phyloP scores from a whole-genome alignment of 176 grass and related monocot species.

The Oryza officinalis region DNA sequence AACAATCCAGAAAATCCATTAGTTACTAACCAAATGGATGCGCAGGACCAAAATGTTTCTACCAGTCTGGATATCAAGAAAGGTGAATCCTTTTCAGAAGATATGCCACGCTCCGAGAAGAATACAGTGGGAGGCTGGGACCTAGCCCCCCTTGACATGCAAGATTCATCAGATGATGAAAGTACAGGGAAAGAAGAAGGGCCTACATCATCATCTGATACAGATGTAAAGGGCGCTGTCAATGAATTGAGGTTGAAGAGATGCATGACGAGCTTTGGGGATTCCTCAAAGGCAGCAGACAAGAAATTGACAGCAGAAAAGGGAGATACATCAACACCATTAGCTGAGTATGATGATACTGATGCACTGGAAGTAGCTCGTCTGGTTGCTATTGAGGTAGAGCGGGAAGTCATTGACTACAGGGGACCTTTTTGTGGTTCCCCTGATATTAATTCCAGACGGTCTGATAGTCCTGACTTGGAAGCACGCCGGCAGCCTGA shows the following conservation, averaged over 20 bases:
- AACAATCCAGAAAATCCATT: constrained; percentile 24
- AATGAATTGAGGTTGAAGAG: constrained; percentile 39
- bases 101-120: constrained; percentile 16
- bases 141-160: constrained; percentile 18
- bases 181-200: constrained; percentile 44
- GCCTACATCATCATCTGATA: constrained; percentile 43
- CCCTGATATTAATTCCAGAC: constrained; percentile 61
- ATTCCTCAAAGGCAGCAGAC: constrained; percentile 53
- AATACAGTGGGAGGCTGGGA: constrained; percentile 24
- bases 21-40: constrained; percentile 1
- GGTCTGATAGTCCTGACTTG: constrained; percentile 41
- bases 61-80: constrained; percentile 26
- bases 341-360: constrained; percentile 55
- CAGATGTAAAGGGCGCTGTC: constrained; percentile 29
- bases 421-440: constrained; percentile 70
- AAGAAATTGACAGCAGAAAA: constrained; percentile 20
- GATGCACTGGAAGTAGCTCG: constrained; percentile 78
- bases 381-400: constrained; percentile 68
- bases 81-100: constrained; percentile 25
- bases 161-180: constrained; percentile 41
- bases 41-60: constrained; percentile 27
- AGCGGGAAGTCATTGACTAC: constrained; percentile 74
- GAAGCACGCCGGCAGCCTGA: constrained; percentile 40
- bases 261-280: constrained; percentile 38
- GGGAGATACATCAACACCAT: constrained; percentile 45